A percentile compares a stretch with the other conserved stretches of the same genome.
Evolutionary conservation across 371 early-diverging fungal species (phyloP).

Genomic region (Dentiscutata heterogama): DNA sequence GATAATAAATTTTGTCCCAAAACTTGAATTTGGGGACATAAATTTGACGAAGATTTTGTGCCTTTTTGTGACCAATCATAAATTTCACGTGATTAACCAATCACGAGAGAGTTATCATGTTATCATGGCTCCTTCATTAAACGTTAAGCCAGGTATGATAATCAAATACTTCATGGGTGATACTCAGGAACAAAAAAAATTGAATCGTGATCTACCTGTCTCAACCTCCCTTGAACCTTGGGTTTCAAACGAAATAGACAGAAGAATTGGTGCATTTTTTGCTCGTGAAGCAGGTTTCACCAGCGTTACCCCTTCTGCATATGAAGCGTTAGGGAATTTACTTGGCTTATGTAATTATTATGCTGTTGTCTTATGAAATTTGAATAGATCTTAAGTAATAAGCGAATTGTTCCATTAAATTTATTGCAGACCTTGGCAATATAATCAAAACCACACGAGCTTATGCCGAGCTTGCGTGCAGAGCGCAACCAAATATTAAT

Average conservation of each 20-base stretch:
- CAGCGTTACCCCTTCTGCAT: slow-evolving; percentile 12
- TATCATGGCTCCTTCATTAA: too few species aligned
- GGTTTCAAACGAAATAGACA: slow-evolving; percentile 20
- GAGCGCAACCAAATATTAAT: slow-evolving; percentile 28
- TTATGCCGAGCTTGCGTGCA: slow-evolving; percentile 27
- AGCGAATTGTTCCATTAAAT: background rate
- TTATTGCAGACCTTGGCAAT: slow-evolving; percentile 7
- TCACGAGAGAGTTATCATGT: too few species aligned
- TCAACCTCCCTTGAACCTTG: background rate
- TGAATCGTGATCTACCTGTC: too few species aligned
- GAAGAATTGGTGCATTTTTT: slow-evolving; percentile 31
- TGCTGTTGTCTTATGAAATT: background rate
- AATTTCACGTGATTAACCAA: too few species aligned
- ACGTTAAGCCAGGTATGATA: too few species aligned
- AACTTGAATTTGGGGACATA: too few species aligned
- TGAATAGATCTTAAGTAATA: background rate
- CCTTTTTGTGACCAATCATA: too few species aligned
- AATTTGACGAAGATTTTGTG: too few species aligned
- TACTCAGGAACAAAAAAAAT: too few species aligned
- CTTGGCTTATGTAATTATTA: background rate
- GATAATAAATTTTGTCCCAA: too few species aligned
- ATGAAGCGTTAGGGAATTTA: slow-evolving; percentile 25
- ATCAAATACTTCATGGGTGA: too few species aligned
- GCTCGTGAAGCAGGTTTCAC: slow-evolving; percentile 32
- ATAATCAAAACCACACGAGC: slow-evolving; percentile 26